A percentile compares a stretch with the other conserved stretches of the same genome.
Conservation (phyloP, 225 moss, liverwort and hornwort species). For the Physcomitrium patens region DNA sequence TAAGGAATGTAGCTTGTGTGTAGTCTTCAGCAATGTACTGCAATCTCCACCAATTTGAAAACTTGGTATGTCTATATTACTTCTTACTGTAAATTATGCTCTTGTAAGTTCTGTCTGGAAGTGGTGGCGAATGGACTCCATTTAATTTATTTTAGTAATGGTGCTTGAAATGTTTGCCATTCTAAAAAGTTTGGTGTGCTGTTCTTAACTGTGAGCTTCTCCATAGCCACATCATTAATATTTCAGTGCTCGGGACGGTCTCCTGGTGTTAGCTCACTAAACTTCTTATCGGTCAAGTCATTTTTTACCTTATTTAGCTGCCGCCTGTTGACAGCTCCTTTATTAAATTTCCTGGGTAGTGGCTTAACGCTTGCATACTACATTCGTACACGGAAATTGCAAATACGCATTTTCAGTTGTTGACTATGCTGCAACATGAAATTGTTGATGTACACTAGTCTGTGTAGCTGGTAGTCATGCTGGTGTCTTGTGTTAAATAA, state of each 20-base stretch:
- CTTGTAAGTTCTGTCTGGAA: background rate
- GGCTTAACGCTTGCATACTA: too few relatives aligned
- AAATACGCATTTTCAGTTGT: too few relatives aligned
- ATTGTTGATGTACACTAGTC: too few relatives aligned
- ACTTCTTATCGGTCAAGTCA: background rate
- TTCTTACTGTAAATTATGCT: background rate
- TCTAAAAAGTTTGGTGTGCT: background rate
- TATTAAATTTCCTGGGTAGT: too few relatives aligned
- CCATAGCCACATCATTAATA: slow-evolving; percentile 1
- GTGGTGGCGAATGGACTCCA: background rate
- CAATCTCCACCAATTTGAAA: slow-evolving; percentile 23
- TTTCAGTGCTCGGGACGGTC: slow-evolving; percentile 18
- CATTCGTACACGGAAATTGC: too few relatives aligned
- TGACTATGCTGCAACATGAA: too few relatives aligned
- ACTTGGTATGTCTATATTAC: slow-evolving; percentile 3
- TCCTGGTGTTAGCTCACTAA: slow-evolving; percentile 18
- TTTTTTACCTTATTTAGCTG: background rate
- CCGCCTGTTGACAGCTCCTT: background rate
- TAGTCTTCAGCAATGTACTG: background rate
- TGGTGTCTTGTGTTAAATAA: too few relatives aligned
- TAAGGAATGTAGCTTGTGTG: too few relatives aligned
- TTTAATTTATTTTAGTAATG: background rate
- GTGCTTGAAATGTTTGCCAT: background rate
- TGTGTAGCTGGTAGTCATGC: too few relatives aligned
- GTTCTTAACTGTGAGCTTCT: slow-evolving; percentile 10